phyloP scores from a whole-genome alignment of 352 stramenopile species.

The Phytophthora chlamydospora region DNA sequence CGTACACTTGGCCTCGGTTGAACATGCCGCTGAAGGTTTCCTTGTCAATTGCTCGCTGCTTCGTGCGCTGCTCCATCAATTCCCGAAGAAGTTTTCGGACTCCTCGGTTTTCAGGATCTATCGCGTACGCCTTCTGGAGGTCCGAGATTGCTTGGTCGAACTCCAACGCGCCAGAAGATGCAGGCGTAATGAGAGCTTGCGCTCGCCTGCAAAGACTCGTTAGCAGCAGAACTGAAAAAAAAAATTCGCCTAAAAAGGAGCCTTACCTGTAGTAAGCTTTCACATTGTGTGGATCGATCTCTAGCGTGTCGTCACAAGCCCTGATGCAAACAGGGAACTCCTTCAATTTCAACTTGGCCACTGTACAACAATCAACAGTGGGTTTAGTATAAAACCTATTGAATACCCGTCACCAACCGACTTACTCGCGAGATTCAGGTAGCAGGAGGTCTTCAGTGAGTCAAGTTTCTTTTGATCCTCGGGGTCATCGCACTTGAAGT shows the following conservation, averaged over 20 bases:
- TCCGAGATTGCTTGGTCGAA: slow-evolving; percentile 79
- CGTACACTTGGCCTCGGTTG: slow-evolving; percentile 68
- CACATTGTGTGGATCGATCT: slow-evolving; percentile 65
- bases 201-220: slow-evolving; percentile 50
- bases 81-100: slow-evolving; percentile 73
- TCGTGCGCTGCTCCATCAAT: slow-evolving; percentile 66
- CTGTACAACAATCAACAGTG: slow-evolving; percentile 31
- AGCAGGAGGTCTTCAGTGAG: slow-evolving; percentile 71
- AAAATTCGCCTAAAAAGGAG: not conserved
- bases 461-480: slow-evolving; percentile 55
- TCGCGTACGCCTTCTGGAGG: slow-evolving; percentile 67
- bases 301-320: slow-evolving; percentile 74
- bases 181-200: slow-evolving; percentile 74
- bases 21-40: slow-evolving; percentile 89
- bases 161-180: slow-evolving; percentile 76
- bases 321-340: slow-evolving; percentile 64
- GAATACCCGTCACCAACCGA: not conserved
- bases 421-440: slow-evolving; percentile 82
- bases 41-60: slow-evolving; percentile 71
- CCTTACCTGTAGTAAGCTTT: slow-evolving; percentile 80
- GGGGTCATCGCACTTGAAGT: slow-evolving; percentile 57
- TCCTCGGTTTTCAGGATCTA: slow-evolving; percentile 65
- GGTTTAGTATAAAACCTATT: not conserved
- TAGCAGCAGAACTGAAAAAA: not conserved
- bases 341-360: slow-evolving; percentile 81